phyloP scores from a whole-genome alignment of 2,329 filamentous ascomycete genomes.

The Aspergillus chevalieri region DNA sequence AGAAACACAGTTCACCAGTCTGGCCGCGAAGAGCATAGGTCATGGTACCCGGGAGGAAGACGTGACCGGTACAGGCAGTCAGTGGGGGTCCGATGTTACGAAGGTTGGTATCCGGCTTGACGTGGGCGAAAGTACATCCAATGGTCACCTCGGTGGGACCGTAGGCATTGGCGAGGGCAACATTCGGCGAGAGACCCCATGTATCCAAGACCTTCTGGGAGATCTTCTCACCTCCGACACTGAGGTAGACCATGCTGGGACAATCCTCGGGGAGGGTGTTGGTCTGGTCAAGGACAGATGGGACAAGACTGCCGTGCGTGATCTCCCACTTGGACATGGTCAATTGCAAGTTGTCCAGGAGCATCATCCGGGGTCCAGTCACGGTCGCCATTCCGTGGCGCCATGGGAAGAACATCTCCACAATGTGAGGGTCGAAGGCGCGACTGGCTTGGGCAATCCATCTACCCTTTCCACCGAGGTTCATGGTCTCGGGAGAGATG shows the following conservation, averaged over 20 bases:
- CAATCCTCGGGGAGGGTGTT: background rate
- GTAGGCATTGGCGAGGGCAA: conserved; percentile 27
- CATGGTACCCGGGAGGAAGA: conserved; percentile 21
- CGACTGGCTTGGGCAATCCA: conserved; percentile 12
- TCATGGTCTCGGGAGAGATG: conserved; percentile 5
- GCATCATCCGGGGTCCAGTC: conserved; percentile 7
- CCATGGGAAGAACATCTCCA: conserved; percentile 12
- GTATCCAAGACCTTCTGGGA: conserved; percentile 26
- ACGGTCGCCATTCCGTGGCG: conserved; percentile 10
- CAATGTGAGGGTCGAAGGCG: conserved; percentile 11
- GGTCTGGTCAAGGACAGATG: background rate
- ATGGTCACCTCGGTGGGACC: conserved; percentile 33
- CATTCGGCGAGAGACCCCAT: conserved; percentile 19
- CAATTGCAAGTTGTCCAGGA: conserved; percentile 7
- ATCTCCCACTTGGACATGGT: background rate
- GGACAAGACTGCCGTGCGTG: conserved; percentile 1
- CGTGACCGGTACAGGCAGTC: conserved; percentile 18
- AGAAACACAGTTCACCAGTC: conserved; percentile 25
- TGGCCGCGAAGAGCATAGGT: conserved; percentile 20
- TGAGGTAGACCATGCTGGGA: conserved; percentile 2
- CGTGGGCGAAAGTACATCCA: conserved; percentile 23
- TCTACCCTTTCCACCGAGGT: conserved; percentile 6
- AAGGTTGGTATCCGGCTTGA: conserved; percentile 17
- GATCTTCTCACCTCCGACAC: conserved; percentile 33
- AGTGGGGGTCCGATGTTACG: conserved; percentile 28